Percentiles rank a stretch among this genome's conserved stretches.
Conservation (phyloP, 2,329 filamentous ascomycete species). For the Aspergillus tanneri region DNA sequence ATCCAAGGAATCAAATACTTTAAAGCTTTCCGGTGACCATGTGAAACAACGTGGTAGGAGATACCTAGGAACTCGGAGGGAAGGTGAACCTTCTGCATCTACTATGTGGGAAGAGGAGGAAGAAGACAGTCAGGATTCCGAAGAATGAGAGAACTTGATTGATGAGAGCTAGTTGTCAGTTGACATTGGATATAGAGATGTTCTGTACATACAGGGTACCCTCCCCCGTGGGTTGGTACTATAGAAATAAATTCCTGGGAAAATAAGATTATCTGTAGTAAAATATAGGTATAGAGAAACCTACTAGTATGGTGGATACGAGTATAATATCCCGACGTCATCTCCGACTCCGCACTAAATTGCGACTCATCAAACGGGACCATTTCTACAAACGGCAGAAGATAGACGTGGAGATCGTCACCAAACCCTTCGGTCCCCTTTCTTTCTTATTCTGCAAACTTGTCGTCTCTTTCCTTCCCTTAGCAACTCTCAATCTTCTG, state of each 20-base stretch:
- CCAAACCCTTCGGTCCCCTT: background rate
- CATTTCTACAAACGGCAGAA: too few species aligned
- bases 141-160: background rate
- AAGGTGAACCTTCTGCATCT: slow-evolving; percentile 19
- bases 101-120: slow-evolving; percentile 38
- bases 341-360: background rate
- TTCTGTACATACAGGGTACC: too few species aligned
- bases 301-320: too few species aligned
- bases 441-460: background rate
- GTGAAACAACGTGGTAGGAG: slow-evolving; percentile 5
- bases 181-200: too few species aligned
- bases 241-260: too few species aligned
- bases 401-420: background rate
- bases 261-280: too few species aligned
- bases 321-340: too few species aligned
- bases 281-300: too few species aligned
- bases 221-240: too few species aligned
- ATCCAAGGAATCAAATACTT: background rate
- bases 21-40: background rate
- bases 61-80: background rate
- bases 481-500: background rate
- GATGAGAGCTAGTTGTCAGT: background rate
- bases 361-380: too few species aligned
- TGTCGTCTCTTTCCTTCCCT: background rate
- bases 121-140: slow-evolving; percentile 8